These are phyloP conservation scores for Candida vaughaniae DNA, from an alignment of 805 yeast genomes.

Conservation along the genomic window DNA sequence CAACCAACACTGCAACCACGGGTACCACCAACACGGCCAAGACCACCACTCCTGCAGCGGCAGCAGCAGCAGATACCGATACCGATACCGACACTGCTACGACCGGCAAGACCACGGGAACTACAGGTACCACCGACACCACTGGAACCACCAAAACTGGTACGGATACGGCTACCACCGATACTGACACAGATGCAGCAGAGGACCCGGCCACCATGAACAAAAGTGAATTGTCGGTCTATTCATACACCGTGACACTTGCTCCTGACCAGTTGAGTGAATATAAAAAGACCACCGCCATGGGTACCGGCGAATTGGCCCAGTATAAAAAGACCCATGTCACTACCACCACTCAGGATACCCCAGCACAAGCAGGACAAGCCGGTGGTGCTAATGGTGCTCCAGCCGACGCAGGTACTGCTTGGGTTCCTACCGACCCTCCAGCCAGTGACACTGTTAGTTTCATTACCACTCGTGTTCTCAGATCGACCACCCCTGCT, in stretches of 20 bases:
- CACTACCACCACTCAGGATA: constrained; percentile 12
- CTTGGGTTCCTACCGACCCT: constrained; percentile 15
- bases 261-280: constrained; percentile 12
- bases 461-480: constrained; percentile 32
- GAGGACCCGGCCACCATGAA: constrained; percentile 15
- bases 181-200: constrained; percentile 7
- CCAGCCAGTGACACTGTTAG: constrained; percentile 20
- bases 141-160: constrained; percentile 14
- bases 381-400: constrained; percentile 14
- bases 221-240: constrained; percentile 7
- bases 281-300: constrained; percentile 10
- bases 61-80: constrained; percentile 18
- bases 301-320: constrained; percentile 11
- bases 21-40: constrained; percentile 9
- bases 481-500: constrained; percentile 19
- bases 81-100: constrained; percentile 18
- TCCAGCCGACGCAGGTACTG: constrained; percentile 15
- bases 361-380: constrained; percentile 15
- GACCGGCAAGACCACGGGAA: no score
- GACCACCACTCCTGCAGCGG: constrained; percentile 12
- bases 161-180: constrained; percentile 4
- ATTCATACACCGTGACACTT: constrained; percentile 14
- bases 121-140: constrained; percentile 16
- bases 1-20: constrained; percentile 7
- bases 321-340: constrained; percentile 11